Conservation (phyloP, 768 basidiomycete species). For the Leccinum fibrillosum region DNA sequence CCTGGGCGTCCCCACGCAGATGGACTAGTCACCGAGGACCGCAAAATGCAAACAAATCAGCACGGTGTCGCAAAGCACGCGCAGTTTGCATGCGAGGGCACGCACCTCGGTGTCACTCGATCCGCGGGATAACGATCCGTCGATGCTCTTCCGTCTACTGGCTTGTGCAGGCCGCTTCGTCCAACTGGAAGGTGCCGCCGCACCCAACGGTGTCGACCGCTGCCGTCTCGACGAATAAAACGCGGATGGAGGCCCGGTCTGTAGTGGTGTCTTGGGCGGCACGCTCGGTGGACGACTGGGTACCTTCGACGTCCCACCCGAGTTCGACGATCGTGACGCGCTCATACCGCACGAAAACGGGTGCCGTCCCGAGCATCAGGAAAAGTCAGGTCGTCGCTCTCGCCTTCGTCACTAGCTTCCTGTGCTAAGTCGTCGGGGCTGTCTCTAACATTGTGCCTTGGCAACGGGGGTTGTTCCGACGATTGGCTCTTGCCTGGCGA, state of each 20-base stretch:
- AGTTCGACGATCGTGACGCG: conserved; percentile 58
- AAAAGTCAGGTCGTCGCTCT: conserved; percentile 33
- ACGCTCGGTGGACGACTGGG: conserved; percentile 54
- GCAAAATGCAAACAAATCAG: conserved; percentile 7
- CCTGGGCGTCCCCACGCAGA: conserved; percentile 43
- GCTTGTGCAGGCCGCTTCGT: conserved; percentile 65
- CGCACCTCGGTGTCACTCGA: conserved; percentile 74
- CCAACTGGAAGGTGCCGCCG: conserved; percentile 73
- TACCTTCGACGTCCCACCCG: conserved; percentile 41
- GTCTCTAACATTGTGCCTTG: conserved; percentile 13
- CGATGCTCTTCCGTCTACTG: conserved; percentile 68
- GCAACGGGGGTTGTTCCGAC: conserved; percentile 9
- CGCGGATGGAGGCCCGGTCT: conserved; percentile 45
- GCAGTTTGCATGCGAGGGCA: not conserved
- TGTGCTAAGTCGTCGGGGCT: conserved; percentile 34
- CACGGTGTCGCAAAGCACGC: not conserved
- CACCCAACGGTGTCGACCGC: conserved; percentile 60
- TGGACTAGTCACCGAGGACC: conserved; percentile 39
- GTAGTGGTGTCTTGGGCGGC: conserved; percentile 50
- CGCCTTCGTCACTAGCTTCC: conserved; percentile 34
- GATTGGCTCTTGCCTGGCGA: conserved; percentile 22
- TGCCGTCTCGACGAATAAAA: conserved; percentile 71
- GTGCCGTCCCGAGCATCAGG: conserved; percentile 37
- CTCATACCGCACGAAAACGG: conserved; percentile 19
- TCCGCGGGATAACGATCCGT: conserved; percentile 44